Evolutionary conservation across 176 grass and related monocot species (phyloP).

Genomic region (Echinochloa phyllopogon): DNA sequence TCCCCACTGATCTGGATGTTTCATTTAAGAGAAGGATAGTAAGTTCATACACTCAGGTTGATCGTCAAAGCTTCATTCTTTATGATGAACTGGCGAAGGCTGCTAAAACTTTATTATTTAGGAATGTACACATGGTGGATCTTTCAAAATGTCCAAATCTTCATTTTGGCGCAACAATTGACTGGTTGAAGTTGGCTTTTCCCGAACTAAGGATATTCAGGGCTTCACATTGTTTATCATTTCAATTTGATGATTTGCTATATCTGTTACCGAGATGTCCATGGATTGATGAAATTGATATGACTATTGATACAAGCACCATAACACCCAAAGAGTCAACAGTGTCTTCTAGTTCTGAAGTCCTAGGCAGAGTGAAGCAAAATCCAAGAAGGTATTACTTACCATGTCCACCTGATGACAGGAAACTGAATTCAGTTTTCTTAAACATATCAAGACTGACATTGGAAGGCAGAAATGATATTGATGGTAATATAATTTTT

Average conservation of each 20-base stretch:
- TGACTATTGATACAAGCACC: slow-evolving; percentile 57
- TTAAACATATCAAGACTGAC: slow-evolving; percentile 70
- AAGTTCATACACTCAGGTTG: slow-evolving; percentile 23
- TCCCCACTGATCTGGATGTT: slow-evolving; percentile 54
- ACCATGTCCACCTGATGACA: slow-evolving; percentile 22
- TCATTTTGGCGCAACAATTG: slow-evolving; percentile 45
- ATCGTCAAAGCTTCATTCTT: slow-evolving; percentile 32
- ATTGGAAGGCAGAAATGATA: slow-evolving; percentile 75
- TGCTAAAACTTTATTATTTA: slow-evolving; percentile 46
- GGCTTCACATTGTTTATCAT: slow-evolving; percentile 57
- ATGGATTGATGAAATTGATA: slow-evolving; percentile 56
- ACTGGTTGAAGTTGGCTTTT: slow-evolving; percentile 60
- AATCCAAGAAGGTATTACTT: slow-evolving; percentile 23
- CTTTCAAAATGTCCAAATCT: slow-evolving; percentile 73
- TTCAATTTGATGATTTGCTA: slow-evolving; percentile 60
- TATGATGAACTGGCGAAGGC: slow-evolving; percentile 31
- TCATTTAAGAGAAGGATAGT: slow-evolving; percentile 53
- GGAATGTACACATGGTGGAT: slow-evolving; percentile 51
- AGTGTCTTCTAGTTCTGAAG: slow-evolving; percentile 57
- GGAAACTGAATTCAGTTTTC: slow-evolving; percentile 17
- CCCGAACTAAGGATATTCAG: slow-evolving; percentile 57
- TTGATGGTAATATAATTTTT: slow-evolving; percentile 49
- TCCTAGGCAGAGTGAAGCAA: slow-evolving; percentile 1
- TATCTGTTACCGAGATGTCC: slow-evolving; percentile 57
- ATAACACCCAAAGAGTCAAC: slow-evolving; percentile 46